Evolutionary conservation across 1,284 basidiomycete genomes (phyloP), one percentile per base, ranked within the genome.

Genomic region (Cutaneotrichosporon daszewskae): DNA sequence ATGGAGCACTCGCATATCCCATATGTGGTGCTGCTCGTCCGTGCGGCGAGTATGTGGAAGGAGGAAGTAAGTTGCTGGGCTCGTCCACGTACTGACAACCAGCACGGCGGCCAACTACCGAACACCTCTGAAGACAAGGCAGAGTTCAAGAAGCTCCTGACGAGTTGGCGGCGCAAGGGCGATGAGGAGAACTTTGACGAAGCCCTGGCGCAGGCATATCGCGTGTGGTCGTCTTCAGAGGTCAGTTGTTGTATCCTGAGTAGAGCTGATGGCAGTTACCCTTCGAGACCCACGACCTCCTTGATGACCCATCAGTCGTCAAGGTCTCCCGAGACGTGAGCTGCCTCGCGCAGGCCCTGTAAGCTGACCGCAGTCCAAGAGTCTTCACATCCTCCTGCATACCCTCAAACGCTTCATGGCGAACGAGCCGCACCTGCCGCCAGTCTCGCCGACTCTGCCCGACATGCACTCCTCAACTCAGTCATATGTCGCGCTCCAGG

Each of bases 171-270:
- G 23, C 66, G 76, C 47, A 87, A 89, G 58, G 60, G 72, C 0
- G 94, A 98, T 66, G 87, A 94, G 59, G 94, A 98, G 72, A 97
- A 97, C 72, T 90, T 91, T 65, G 92, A 96, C 55, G 91, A 95
- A 68, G 91, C 90, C 1, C 78, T 85, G 54, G 76, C 81, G 2
- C 83, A 91, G 67, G 83, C 84, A 0, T 85, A 85, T 66, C 78
- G 85, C 28, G 80, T 79, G 41, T 87, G 81, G 78, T 77, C 78
- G 0, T 74, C 77, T 32, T 83, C 83, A 66, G 62, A 75, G 38
- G 80, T 79, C 32, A 44, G 74, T 50, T 5, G n/a, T 27, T 9
- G 9, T 27, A 34, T 10, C 12, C 24, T 23, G 16, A 26, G 17
- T 25, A 23, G 9, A 29, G 25, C 24, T 35, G 16, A 43, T 26